Conservation (phyloP, 352 stramenopile genomes). For the Plasmopara viticola region DNA sequence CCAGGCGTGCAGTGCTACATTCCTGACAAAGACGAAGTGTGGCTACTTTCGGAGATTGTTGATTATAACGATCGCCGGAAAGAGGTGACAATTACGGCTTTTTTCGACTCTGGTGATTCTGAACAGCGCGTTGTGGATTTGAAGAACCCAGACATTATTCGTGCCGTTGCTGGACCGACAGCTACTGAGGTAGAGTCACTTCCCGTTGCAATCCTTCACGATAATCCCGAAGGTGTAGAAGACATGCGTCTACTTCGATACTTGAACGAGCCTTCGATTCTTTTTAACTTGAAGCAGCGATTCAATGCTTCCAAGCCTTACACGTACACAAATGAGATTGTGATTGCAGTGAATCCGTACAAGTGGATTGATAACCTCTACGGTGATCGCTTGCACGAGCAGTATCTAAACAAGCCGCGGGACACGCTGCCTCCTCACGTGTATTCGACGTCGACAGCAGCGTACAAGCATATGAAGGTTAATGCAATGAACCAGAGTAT, state of each 20-base stretch:
- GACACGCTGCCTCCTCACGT: conserved; percentile 71
- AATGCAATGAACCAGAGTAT: conserved; percentile 83
- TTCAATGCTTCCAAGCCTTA: conserved; percentile 92
- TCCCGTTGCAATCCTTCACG: conserved; percentile 74
- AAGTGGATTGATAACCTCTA: conserved; percentile 91
- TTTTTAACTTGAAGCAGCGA: conserved; percentile 91
- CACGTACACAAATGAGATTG: conserved; percentile 97
- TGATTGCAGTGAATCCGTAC: conserved; percentile 98
- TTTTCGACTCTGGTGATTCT: conserved; percentile 53
- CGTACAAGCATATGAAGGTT: conserved; percentile 80
- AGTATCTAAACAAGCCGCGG: conserved; percentile 72
- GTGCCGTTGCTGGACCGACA: conserved; percentile 61
- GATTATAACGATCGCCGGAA: conserved; percentile 81
- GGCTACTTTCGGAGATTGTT: conserved; percentile 75
- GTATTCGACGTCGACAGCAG: conserved; percentile 81
- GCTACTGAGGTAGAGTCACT: conserved; percentile 80
- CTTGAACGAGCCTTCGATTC: conserved; percentile 90
- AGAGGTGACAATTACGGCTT: conserved; percentile 70
- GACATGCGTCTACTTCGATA: conserved; percentile 86
- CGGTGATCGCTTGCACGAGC: conserved; percentile 75
- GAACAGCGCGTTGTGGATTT: conserved; percentile 74
- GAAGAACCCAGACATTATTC: conserved; percentile 81
- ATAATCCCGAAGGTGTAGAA: conserved; percentile 69
- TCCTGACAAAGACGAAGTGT: conserved; percentile 82
- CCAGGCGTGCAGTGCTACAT: conserved; percentile 87